Percentiles rank a stretch among this genome's conserved stretches.
phyloP scores from a whole-genome alignment of 805 yeast species.

The Trichomonascus vanleenenianus region DNA sequence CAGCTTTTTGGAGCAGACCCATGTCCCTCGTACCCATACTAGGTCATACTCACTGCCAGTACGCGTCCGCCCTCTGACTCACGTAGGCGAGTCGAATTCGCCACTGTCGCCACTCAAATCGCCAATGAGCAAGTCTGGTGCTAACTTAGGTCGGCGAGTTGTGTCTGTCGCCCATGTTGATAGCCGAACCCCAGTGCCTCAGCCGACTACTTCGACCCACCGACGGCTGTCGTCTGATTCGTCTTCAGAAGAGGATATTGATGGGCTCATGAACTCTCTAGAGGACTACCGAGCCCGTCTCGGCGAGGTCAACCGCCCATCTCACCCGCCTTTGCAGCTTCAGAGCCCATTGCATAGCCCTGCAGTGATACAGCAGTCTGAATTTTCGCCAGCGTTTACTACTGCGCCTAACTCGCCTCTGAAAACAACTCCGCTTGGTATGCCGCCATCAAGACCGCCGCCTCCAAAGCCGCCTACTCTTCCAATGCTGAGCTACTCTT shows the following conservation, averaged over 20 bases:
- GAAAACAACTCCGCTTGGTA: neutral
- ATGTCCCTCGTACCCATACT: too few relatives aligned
- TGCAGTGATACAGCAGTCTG: neutral
- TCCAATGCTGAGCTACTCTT: neutral
- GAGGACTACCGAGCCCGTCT: constrained; percentile 9
- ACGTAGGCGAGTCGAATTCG: too few relatives aligned
- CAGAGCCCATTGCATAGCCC: neutral
- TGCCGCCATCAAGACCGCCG: constrained; percentile 4
- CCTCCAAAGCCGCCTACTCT: constrained; percentile 6
- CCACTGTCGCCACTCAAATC: too few relatives aligned
- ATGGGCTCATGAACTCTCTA: constrained; percentile 7
- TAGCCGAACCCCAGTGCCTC: too few relatives aligned
- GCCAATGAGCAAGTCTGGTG: too few relatives aligned
- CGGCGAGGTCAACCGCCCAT: constrained; percentile 3
- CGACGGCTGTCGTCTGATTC: neutral
- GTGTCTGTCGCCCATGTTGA: too few relatives aligned
- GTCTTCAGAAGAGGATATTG: constrained; percentile 6
- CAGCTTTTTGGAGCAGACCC: too few relatives aligned
- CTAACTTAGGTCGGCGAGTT: too few relatives aligned
- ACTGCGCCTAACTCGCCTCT: neutral
- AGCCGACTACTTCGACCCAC: too few relatives aligned
- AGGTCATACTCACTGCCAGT: too few relatives aligned
- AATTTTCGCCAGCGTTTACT: neutral
- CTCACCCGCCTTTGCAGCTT: neutral
- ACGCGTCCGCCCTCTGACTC: too few relatives aligned